Evolutionary conservation across 768 basidiomycete species (phyloP), one percentile per base, ranked within the genome.

Genomic region (Leccinum rimulosum): DNA sequence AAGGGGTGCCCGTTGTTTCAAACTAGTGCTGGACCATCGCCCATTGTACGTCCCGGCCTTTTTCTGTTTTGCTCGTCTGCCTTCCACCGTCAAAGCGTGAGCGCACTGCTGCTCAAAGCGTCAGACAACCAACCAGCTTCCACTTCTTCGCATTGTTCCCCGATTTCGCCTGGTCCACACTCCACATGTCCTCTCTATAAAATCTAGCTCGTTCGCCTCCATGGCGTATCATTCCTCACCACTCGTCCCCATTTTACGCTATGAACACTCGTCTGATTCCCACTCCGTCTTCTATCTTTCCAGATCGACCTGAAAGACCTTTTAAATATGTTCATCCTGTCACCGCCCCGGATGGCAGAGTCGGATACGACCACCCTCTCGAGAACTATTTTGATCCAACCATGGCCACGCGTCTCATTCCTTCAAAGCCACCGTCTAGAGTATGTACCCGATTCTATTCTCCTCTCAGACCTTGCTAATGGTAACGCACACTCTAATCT

Each of bases 371-470:
- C 53, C 60, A 33, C 15, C 64, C 67, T 8, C 63, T 62, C 1
- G 65, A 67, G 11, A 70, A 69, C 50, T 66, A 66, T 57, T 71
- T 69, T 49, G 69, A 73, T 38, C 1, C 56, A 2, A 50, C 67
- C 52, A 61, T 66, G 65, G 62, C 62, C 5, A 17, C 58, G 0
- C 57, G 60, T 43, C 60, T 68, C 15, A 51, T 64, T 22, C 61
- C 69, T 7, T 30, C 63, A 1, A 31, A 49, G 0, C 61, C 51
- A 10, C 30, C 71, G 27, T 4, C 43, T 11, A 64, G 51, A 7
- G 72, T 71, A 48, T 28, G 73, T 55, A 28, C 35, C 5, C 40
- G 6, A 38, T 38, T 10, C 36, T 12, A 1, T 2, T 30, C 36
- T 27, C 6, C 33, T 9, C 0, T 38, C 36, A 38, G 6, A 3